Evolutionary conservation across 148 eudicot genomes (phyloP).

Genomic region (Fagopyrum esculentum): DNA sequence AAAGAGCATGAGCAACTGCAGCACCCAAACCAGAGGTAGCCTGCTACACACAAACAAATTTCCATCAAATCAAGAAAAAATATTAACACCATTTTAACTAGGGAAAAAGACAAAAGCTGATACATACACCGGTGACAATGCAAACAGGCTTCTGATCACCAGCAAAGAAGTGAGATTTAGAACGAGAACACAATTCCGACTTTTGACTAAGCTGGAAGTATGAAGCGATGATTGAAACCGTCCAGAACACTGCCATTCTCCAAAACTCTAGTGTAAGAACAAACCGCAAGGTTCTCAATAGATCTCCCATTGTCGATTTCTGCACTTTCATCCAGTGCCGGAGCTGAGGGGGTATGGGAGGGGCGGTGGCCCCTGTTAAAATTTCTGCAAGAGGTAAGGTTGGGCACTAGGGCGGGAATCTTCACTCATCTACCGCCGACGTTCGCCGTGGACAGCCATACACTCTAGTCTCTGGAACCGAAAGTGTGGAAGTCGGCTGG

Average conservation of each 20-base stretch:
- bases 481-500: no score
- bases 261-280: conserved; percentile 35
- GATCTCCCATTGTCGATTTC: conserved; percentile 20
- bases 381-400: no score
- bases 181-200: conserved; percentile 16
- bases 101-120: background rate
- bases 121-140: conserved; percentile 68
- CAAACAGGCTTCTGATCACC: conserved; percentile 41
- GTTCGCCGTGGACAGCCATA: no score
- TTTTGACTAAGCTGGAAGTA: conserved; percentile 31
- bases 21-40: conserved; percentile 94
- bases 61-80: conserved; percentile 7
- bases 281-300: conserved; percentile 25
- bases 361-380: no score
- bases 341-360: no score
- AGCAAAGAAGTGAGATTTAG: conserved; percentile 16
- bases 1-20: conserved; percentile 63
- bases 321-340: background rate
- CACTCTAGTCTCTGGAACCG: no score
- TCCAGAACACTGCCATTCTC: conserved; percentile 68
- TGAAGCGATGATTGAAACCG: conserved; percentile 39
- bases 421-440: no score
- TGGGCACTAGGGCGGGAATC: no score
- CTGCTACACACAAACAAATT: conserved; percentile 27
- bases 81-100: background rate